Evolutionary conservation across 805 yeast genomes (phyloP), one percentile per base, ranked within the genome.

Genomic region (Myxozyma neglecta): DNA sequence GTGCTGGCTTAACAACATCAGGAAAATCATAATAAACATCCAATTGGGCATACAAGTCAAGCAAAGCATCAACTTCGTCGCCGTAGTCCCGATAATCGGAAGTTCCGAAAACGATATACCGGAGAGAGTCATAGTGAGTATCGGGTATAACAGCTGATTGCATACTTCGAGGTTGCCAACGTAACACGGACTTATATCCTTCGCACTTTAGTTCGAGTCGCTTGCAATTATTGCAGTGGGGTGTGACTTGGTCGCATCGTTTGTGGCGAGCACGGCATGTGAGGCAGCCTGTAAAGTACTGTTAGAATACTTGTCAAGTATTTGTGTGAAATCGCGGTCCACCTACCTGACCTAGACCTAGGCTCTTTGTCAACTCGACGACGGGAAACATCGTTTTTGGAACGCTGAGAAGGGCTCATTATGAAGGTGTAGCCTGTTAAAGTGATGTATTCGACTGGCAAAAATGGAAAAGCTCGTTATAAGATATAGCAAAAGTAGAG

Each of bases 191-290:
- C 29, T 35, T 48, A 44, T 63, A 63, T 11, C 66, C 66, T 40
- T 55, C 84, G 75, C 97, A 90, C 1, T 86, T 87, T 1, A 77
- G 85, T 8, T 83, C 81, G 10, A 87, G 86, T 68, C 83, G 81
- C 48, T 73, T 78, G 71, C 91, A 86, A 46, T 79, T 78, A 16
- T 80, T 71, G 70, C 91, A 86, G 59, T 79, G 77, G 3, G 90
- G 90, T 68, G 84, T 82, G 59, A 80, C 81, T 60, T 83, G 86
- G 64, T 87, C 87, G 72, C 91, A 87, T 66, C 80, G 80, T 61
- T 85, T 80, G 70, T 87, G 87, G 65, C 85, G 83, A 56, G 73
- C 70, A n/a, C 96, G 81, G 70, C 97, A 90, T 59, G 66, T 63
- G n/a, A 63, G 32, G 51, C 66, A 63, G 18, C 65, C 64, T 56